Percentiles rank a stretch among this genome's conserved stretches.
Conservation (phyloP, 306 rosid species). For the Acacia melanoxylon region DNA sequence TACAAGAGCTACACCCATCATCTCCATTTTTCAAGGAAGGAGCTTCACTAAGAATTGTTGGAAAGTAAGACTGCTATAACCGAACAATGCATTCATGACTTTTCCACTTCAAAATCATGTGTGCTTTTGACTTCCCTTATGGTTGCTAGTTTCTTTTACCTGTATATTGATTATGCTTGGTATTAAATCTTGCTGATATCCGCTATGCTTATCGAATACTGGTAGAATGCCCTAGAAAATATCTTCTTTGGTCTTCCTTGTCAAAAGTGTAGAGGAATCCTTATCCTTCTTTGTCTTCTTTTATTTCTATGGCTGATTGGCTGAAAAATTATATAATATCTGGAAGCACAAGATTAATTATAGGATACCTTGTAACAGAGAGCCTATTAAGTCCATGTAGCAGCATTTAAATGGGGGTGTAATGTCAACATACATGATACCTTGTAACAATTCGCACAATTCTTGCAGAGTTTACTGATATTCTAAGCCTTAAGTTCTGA, state of each 20-base stretch:
- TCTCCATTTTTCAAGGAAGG: slow-evolving; percentile 79
- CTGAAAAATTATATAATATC: background rate
- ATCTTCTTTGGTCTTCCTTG: background rate
- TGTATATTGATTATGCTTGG: background rate
- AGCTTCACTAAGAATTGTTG: slow-evolving; percentile 71
- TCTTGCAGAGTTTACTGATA: background rate
- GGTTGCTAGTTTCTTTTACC: background rate
- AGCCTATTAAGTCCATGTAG: background rate
- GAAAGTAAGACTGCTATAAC: slow-evolving; percentile 51
- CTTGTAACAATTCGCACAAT: background rate
- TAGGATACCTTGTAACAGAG: background rate
- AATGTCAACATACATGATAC: no score
- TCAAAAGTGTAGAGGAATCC: background rate
- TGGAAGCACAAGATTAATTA: background rate
- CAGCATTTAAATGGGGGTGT: background rate
- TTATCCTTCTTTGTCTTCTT: background rate
- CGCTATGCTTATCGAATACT: background rate
- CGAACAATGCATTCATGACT: background rate
- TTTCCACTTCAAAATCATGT: background rate
- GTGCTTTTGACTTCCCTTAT: background rate
- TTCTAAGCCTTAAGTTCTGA: background rate
- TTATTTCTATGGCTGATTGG: background rate
- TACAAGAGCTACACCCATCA: slow-evolving; percentile 53
- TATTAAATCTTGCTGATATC: background rate
- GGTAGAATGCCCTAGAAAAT: background rate